Base-by-base conservation (phyloP, 192 early-diverging fungal species). In the Coemansia sp. region DNA sequence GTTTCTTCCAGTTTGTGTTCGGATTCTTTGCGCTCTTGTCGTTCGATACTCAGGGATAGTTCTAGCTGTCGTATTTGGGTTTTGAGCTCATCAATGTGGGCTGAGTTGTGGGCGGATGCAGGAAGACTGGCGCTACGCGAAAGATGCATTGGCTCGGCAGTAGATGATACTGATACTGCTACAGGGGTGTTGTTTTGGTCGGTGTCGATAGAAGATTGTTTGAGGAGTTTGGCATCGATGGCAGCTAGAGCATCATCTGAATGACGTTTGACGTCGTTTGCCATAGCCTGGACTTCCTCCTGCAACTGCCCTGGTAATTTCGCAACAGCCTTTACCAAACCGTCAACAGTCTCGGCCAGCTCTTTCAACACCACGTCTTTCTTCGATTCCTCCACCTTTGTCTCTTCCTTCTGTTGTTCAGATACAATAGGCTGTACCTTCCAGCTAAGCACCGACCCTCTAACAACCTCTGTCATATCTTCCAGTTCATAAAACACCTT, bases 401-500 rank as follows among this genome's bases (percentile, higher is more conserved):
- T 2, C 11, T 34, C 55, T 18, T 49, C 31, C n/a, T 33, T 29
- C 12, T 57, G n/a, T n/a, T 63, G 59, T 10, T 8, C 48, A 25
- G 34, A 57, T 7, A 20, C 33, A 29, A 69, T 61, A 10, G 73
- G 67, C 31, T 38, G 17, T 10, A 57, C 38, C 78, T 55, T 64
- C 77, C 77, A 80, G 59, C 68, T 56, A 4, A 80, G 66, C 20
- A 75, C 81, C 0, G 87, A 81, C 11, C 86, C 87, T 56, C 86
- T 66, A 16, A 73, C 80, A 17, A 92, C 87, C 42, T 92, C 88
- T 0, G 48, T 40, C 31, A 87, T 68, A 51, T 90, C 85, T 48
- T 89, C 85, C 4, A 92, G 79, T 65, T 92, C 88, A 60, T 92
- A 90, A 25, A 84, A 82, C 31, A 90, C 74, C 17, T 75, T 75